phyloP scores from a whole-genome alignment of 108 stramenopile species.

The Pseudonitzschia delicatissima region DNA sequence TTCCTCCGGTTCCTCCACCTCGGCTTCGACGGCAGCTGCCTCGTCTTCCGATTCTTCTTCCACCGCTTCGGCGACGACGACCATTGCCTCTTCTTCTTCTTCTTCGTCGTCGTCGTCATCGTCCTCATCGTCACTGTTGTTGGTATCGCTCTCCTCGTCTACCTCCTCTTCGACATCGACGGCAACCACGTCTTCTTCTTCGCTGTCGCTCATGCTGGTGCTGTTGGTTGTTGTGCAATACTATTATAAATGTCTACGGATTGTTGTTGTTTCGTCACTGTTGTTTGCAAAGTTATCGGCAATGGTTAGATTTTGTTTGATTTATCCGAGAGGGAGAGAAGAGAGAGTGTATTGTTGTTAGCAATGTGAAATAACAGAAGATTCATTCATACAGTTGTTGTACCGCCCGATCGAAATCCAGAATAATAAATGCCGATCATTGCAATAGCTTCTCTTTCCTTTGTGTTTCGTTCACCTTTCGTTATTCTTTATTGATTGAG shows the following conservation, averaged over 20 bases:
- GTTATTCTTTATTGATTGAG: no score
- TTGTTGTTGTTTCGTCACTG: neutral
- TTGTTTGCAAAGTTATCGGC: no score
- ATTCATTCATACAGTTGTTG: no score
- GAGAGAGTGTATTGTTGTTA: no score
- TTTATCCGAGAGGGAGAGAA: no score
- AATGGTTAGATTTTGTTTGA: no score
- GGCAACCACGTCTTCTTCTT: neutral
- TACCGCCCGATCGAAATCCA: no score
- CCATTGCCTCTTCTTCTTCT: conserved; percentile 17
- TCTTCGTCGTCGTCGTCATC: conserved; percentile 34
- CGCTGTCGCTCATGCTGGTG: conserved; percentile 17
- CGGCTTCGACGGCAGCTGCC: conserved; percentile 20
- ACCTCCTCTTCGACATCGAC: conserved; percentile 1
- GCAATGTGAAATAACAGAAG: no score
- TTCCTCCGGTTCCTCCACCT: conserved; percentile 23
- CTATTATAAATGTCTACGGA: neutral
- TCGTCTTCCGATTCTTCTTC: conserved; percentile 35
- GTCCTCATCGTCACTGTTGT: conserved; percentile 5
- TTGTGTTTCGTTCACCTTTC: no score
- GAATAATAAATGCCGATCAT: no score
- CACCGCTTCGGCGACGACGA: conserved; percentile 16
- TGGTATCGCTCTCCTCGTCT: neutral
- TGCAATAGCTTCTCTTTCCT: no score
- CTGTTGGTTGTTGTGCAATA: neutral